These are phyloP conservation scores for Inga leiocalycina DNA, from an alignment of 306 rosid species.

Conservation along the genomic window DNA sequence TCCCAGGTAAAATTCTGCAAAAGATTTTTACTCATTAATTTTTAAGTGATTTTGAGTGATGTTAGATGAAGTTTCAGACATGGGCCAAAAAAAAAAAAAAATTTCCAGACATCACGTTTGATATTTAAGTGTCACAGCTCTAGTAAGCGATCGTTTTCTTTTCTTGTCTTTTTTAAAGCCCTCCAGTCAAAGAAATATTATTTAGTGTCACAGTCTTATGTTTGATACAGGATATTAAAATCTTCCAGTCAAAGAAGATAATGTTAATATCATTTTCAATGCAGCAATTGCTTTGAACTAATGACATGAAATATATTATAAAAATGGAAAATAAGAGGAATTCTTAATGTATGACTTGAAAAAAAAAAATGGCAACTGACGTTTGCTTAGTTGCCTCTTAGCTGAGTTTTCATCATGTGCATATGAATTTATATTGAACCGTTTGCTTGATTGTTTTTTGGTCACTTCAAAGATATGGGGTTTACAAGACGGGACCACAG, in stretches of 20 bases:
- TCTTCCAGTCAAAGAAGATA: slow-evolving; percentile 19
- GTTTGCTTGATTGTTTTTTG: slow-evolving; percentile 28
- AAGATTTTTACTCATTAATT: slow-evolving; percentile 8
- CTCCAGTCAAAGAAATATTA: slow-evolving; percentile 1
- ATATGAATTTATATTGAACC: slow-evolving; percentile 19
- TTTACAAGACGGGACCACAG: slow-evolving; percentile 87
- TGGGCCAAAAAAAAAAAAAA: neutral
- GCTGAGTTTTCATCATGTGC: slow-evolving; percentile 2
- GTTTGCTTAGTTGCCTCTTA: slow-evolving; percentile 13
- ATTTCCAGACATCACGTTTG: neutral
- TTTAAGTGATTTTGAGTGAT: slow-evolving; percentile 13
- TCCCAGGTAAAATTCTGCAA: slow-evolving; percentile 62
- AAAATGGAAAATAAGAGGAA: neutral
- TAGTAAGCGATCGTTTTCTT: slow-evolving; percentile 4
- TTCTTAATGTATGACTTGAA: neutral
- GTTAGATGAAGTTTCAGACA: neutral
- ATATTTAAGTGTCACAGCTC: neutral
- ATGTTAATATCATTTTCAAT: neutral
- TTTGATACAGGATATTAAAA: slow-evolving; percentile 20
- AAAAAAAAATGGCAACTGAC: neutral
- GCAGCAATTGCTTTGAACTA: slow-evolving; percentile 2
- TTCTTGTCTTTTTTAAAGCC: slow-evolving; percentile 13
- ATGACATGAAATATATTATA: slow-evolving; percentile 7
- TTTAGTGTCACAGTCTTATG: neutral
- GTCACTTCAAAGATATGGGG: slow-evolving; percentile 81